phyloP scores from a whole-genome alignment of 768 basidiomycete species.

The Macrolepiota dolichaula region DNA sequence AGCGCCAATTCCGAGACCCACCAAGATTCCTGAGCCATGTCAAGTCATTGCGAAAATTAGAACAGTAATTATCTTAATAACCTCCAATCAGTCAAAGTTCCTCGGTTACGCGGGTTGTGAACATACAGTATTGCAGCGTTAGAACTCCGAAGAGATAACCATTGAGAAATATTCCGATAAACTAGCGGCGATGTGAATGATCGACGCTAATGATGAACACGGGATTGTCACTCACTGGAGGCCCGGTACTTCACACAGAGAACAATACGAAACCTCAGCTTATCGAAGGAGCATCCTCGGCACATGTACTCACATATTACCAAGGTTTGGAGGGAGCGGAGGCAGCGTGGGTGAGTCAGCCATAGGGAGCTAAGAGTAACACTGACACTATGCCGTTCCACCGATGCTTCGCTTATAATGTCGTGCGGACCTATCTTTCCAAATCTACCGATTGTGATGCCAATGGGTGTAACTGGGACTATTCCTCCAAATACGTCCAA shows the following conservation, averaged over 20 bases:
- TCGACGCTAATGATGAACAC: neutral
- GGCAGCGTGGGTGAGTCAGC: neutral
- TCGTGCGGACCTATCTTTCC: neutral
- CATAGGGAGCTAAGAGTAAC: neutral
- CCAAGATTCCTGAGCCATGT: conserved; percentile 6
- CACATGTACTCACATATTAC: neutral
- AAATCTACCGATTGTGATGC: neutral
- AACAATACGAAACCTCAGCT: neutral
- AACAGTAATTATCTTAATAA: neutral
- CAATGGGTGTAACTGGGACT: neutral
- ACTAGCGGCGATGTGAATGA: neutral
- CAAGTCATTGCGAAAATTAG: conserved; percentile 1
- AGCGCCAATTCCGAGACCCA: neutral
- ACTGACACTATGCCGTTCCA: neutral
- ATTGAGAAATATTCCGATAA: conserved; percentile 8
- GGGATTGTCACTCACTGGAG: neutral
- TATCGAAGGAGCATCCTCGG: neutral
- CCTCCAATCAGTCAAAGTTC: neutral
- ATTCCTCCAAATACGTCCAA: neutral
- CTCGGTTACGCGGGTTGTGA: neutral
- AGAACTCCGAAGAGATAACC: conserved; percentile 9
- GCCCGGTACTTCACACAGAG: neutral
- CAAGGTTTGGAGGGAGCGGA: conserved; percentile 7
- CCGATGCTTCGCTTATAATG: neutral
- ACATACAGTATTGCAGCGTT: conserved; percentile 9